These are phyloP conservation scores for Schizosaccharomyces japonicus DNA, from an alignment of 805 yeast species.

Conservation along the genomic window DNA sequence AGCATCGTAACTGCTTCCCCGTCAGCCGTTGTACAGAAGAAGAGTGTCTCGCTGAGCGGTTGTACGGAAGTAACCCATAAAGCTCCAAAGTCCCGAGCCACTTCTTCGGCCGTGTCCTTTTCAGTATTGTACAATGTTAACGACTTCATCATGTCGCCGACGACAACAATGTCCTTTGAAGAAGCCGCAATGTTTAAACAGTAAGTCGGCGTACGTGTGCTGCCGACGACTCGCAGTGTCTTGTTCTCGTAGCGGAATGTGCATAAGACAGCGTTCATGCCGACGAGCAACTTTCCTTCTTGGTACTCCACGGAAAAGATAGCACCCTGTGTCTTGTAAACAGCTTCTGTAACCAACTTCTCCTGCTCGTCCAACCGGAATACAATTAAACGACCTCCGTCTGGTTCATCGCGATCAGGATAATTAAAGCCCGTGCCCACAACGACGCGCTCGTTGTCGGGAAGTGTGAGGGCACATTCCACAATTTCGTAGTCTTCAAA, in stretches of 20 bases:
- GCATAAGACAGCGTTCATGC: conserved; percentile 9
- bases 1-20: conserved; percentile 10
- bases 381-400: conserved; percentile 9
- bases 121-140: conserved; percentile 7
- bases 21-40: conserved; percentile 10
- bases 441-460: conserved; percentile 2
- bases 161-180: conserved; percentile 6
- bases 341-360: conserved; percentile 6
- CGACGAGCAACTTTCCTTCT: conserved; percentile 7
- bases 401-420: conserved; percentile 9
- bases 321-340: conserved; percentile 8
- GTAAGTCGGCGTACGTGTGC: neutral
- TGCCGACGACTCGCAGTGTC: neutral
- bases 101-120: conserved; percentile 5
- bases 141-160: conserved; percentile 11
- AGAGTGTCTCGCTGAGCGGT: conserved; percentile 5
- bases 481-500: conserved; percentile 10
- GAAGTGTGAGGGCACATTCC: conserved; percentile 5
- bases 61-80: conserved; percentile 12
- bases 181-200: neutral
- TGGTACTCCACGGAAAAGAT: conserved; percentile 8
- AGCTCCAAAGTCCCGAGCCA: conserved; percentile 10
- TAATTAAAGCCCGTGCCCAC: conserved; percentile 11
- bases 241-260: neutral
- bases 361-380: conserved; percentile 8